Evolutionary conservation across 1,284 basidiomycete species (phyloP).

Genomic region (Rhodotorula mucilaginosa): DNA sequence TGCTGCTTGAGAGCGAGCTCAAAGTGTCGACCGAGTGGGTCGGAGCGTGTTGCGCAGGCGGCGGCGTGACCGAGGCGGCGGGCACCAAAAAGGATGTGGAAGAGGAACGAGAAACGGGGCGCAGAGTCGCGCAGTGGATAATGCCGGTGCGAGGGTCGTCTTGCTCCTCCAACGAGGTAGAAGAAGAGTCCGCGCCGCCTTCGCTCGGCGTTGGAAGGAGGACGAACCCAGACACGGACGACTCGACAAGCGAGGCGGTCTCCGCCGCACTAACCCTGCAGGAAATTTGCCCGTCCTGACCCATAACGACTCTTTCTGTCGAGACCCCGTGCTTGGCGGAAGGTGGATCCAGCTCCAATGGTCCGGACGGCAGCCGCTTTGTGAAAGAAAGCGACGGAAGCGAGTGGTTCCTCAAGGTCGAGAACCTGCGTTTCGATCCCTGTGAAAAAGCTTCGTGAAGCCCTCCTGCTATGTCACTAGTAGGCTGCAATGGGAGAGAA

Average conservation of each 20-base stretch:
- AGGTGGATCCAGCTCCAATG: not conserved
- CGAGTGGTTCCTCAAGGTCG: not conserved
- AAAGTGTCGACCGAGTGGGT: not conserved
- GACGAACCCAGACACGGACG: constrained; percentile 6
- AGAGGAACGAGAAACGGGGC: constrained; percentile 17
- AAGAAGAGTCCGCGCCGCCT: not conserved
- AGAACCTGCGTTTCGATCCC: not conserved
- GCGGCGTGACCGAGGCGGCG: not conserved
- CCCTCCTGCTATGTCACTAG: not conserved
- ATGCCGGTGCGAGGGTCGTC: constrained; percentile 23
- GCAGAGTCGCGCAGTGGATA: constrained; percentile 32
- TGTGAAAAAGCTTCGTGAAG: not conserved
- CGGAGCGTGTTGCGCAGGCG: not conserved
- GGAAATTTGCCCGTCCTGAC: no score
- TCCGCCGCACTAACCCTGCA: no score
- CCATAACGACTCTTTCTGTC: no score
- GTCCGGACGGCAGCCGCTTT: not conserved
- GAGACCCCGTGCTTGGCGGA: no score
- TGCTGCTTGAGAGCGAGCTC: not conserved
- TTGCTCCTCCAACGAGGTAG: constrained; percentile 8
- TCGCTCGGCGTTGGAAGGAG: not conserved
- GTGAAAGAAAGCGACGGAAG: not conserved
- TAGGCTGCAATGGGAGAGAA: not conserved
- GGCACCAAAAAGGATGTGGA: not conserved
- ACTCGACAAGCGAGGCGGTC: not conserved